Conservation (phyloP, 768 basidiomycete genomes). For the Russula virescens region DNA sequence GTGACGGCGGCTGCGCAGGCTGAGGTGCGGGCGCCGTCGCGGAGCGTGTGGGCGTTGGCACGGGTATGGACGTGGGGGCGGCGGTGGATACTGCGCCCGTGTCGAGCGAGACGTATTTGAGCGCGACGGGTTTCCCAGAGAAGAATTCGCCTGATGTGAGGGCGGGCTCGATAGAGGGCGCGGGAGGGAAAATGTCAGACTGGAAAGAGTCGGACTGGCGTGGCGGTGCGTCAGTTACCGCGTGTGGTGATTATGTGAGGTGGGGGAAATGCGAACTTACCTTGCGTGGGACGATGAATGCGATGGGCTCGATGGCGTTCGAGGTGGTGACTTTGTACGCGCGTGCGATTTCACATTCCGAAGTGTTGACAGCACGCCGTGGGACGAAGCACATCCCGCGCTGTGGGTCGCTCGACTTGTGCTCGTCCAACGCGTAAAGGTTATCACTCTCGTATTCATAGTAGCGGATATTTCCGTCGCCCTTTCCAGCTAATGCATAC, state of each 20-base stretch:
- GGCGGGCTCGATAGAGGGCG: constrained; percentile 73
- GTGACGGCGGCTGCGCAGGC: constrained; percentile 28
- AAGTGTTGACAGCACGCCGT: constrained; percentile 79
- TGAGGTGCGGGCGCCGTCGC: constrained; percentile 29
- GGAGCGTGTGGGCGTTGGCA: constrained; percentile 28
- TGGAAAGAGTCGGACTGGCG: constrained; percentile 91
- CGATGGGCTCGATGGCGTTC: constrained; percentile 77
- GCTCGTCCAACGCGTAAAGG: constrained; percentile 69
- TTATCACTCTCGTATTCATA: constrained; percentile 91
- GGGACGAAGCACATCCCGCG: constrained; percentile 98
- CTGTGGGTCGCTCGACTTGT: constrained; percentile 89
- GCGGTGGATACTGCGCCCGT: constrained; percentile 46
- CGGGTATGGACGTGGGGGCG: constrained; percentile 23
- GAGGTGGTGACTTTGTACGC: constrained; percentile 85
- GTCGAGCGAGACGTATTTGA: constrained; percentile 76
- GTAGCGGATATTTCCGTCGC: constrained; percentile 97
- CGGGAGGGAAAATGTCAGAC: constrained; percentile 94
- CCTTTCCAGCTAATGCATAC: constrained; percentile 30
- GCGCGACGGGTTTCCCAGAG: constrained; percentile 69
- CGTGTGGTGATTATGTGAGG: not conserved
- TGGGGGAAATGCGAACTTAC: constrained; percentile 35
- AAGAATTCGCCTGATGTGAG: constrained; percentile 84
- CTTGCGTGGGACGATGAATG: constrained; percentile 92
- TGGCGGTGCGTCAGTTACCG: not conserved
- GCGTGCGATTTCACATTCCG: constrained; percentile 91